These are phyloP conservation scores for Pseudozyma sp. DNA, from an alignment of 1,284 basidiomycete species.

Conservation along the genomic window DNA sequence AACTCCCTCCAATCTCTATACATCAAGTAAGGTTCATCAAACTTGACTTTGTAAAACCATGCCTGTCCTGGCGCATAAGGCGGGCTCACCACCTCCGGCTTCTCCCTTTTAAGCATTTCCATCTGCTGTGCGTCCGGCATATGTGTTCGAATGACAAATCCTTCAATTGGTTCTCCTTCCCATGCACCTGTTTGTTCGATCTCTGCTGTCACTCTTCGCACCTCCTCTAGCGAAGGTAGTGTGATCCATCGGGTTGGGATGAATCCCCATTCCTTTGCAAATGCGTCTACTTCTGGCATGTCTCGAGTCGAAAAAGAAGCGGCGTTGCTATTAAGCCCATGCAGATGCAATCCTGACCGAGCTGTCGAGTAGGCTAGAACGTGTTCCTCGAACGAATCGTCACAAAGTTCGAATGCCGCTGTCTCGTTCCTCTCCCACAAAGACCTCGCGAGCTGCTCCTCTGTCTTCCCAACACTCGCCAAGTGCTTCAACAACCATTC, in stretches of 20 bases:
- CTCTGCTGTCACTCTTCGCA: constrained; percentile 79
- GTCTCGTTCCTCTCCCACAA: constrained; percentile 90
- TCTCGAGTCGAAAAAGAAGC: constrained; percentile 77
- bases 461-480: constrained; percentile 75
- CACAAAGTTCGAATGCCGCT: constrained; percentile 85
- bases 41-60: constrained; percentile 99
- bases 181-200: constrained; percentile 79
- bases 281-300: constrained; percentile 75
- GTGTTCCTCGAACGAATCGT: constrained; percentile 97
- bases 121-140: constrained; percentile 65
- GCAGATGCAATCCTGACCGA: constrained; percentile 90
- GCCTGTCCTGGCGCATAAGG: constrained; percentile 76
- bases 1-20: constrained; percentile 98
- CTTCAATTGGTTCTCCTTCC: constrained; percentile 89
- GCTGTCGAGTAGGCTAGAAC: constrained; percentile 85
- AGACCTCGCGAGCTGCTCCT: constrained; percentile 78
- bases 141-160: constrained; percentile 83
- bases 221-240: constrained; percentile 77
- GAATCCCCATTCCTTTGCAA: constrained; percentile 92
- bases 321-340: constrained; percentile 80
- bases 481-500: constrained; percentile 85
- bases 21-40: constrained; percentile 98
- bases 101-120: constrained; percentile 52
- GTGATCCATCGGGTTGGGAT: constrained; percentile 79
- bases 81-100: constrained; percentile 37